Conservation (phyloP, 257 asterid species). For the Paraleonurus japonicus region DNA sequence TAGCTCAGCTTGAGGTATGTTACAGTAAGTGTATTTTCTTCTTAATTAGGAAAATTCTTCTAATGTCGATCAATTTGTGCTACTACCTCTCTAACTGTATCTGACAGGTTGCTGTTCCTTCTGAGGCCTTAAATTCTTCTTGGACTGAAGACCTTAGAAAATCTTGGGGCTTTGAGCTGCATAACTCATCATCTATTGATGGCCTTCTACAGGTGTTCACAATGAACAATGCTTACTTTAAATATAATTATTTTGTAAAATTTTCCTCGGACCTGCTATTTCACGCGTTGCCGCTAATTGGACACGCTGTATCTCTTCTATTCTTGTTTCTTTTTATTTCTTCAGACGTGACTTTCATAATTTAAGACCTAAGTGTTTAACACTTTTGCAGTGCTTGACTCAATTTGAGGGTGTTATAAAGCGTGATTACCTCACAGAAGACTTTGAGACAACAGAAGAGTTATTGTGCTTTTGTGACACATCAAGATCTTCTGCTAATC, state of each 20-base stretch:
- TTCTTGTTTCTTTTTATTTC: not conserved
- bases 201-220: slow-evolving; percentile 69
- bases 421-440: slow-evolving; percentile 65
- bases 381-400: slow-evolving; percentile 56
- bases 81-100: slow-evolving; percentile 12
- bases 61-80: slow-evolving; percentile 17
- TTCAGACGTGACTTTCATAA: not conserved
- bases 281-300: not conserved
- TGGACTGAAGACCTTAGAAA: slow-evolving; percentile 80
- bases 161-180: slow-evolving; percentile 75
- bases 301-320: not conserved
- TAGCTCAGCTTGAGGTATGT: slow-evolving; percentile 73
- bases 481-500: slow-evolving; percentile 38
- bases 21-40: slow-evolving; percentile 3
- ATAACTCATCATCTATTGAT: slow-evolving; percentile 55
- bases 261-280: not conserved
- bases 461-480: slow-evolving; percentile 53
- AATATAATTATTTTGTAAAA: slow-evolving; percentile 7
- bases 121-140: slow-evolving; percentile 70
- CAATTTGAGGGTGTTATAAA: slow-evolving; percentile 73
- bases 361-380: not conserved
- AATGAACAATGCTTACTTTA: not conserved
- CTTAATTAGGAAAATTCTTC: slow-evolving; percentile 9
- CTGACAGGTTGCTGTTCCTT: slow-evolving; percentile 74
- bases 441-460: slow-evolving; percentile 89